Percentiles rank a stretch among this genome's conserved stretches.
These are phyloP conservation scores for Solanum microdontum DNA, from an alignment of 257 asterid species.

Conservation along the genomic window DNA sequence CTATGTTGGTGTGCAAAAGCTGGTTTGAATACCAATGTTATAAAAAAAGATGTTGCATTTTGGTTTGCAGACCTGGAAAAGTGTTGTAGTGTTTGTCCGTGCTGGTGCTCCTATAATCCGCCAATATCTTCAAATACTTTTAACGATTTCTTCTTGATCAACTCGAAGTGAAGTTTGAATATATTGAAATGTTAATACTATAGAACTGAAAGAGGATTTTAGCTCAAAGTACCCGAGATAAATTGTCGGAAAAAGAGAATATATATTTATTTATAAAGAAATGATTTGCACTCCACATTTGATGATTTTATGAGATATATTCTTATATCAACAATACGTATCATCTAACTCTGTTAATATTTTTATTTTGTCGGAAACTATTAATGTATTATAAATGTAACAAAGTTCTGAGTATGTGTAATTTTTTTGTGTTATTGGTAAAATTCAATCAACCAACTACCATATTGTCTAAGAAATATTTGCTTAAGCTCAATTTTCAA, in stretches of 20 bases:
- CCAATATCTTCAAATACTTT: neutral
- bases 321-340: neutral
- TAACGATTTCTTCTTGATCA: neutral
- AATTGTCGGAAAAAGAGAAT: neutral
- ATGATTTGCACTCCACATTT: neutral
- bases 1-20: neutral
- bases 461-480: neutral
- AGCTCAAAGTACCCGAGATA: neutral
- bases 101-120: neutral
- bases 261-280: neutral
- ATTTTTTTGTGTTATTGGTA: neutral
- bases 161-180: neutral
- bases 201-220: neutral
- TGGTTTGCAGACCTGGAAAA: neutral
- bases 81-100: neutral
- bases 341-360: neutral
- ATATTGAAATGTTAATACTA: neutral
- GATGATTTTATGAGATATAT: neutral
- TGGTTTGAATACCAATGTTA: neutral
- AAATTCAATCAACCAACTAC: neutral
- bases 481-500: neutral
- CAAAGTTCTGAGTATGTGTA: no score
- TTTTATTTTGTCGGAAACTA: no score
- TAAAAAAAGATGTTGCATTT: neutral
- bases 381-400: no score